These are phyloP conservation scores for Rhipidocladum racemiflorum DNA, from an alignment of 176 grass and related monocot species.

Conservation along the genomic window DNA sequence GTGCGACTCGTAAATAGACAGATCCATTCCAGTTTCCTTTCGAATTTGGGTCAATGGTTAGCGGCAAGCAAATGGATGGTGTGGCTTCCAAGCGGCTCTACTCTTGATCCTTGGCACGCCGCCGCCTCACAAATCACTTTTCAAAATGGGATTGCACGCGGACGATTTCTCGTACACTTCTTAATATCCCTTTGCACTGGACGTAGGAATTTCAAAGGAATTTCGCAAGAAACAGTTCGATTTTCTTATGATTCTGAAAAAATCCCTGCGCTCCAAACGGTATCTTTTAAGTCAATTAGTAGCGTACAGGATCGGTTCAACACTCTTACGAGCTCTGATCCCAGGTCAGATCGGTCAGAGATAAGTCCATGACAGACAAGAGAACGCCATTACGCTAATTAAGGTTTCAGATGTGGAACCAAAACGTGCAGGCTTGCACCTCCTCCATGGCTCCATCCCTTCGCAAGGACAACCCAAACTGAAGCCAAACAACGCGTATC, in stretches of 20 bases:
- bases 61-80: background rate
- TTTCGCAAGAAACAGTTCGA: too few relatives aligned
- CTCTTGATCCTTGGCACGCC: background rate
- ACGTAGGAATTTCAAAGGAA: too few relatives aligned
- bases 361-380: background rate
- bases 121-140: background rate
- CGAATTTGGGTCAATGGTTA: background rate
- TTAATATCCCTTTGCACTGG: too few relatives aligned
- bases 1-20: too few relatives aligned
- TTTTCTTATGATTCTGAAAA: too few relatives aligned
- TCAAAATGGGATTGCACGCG: background rate
- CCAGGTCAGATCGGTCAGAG: background rate
- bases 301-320: too few relatives aligned
- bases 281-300: too few relatives aligned
- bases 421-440: constrained; percentile 31
- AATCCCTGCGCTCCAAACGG: too few relatives aligned
- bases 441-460: constrained; percentile 8
- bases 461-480: constrained; percentile 1
- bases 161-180: too few relatives aligned
- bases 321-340: background rate
- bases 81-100: background rate
- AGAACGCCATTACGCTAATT: background rate
- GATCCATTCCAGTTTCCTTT: background rate
- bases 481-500: constrained; percentile 17
- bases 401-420: constrained; percentile 1